Conservation (phyloP, 331 rosid genomes). For the Malus hybrid region DNA sequence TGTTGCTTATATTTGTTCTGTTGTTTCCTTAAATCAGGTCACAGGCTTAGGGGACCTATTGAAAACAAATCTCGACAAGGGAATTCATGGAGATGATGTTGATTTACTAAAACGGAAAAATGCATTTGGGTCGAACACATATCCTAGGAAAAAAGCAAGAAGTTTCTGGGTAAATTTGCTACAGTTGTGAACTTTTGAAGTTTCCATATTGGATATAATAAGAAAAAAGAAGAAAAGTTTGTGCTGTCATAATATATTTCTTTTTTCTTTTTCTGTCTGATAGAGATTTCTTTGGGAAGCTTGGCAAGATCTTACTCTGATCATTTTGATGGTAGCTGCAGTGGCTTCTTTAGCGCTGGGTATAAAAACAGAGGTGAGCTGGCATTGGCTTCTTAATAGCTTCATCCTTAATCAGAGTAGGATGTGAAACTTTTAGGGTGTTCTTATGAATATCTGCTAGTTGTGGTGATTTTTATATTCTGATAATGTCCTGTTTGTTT, state of each 20-base stretch:
- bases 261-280: slow-evolving; percentile 7
- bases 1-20: neutral
- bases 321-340: slow-evolving; percentile 95
- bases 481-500: neutral
- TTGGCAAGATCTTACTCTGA: slow-evolving; percentile 96
- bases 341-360: slow-evolving; percentile 92
- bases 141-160: slow-evolving; percentile 86
- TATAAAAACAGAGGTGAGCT: slow-evolving; percentile 91
- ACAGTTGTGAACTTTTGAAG: neutral
- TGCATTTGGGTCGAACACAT: slow-evolving; percentile 77
- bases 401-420: neutral
- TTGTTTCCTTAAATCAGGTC: slow-evolving; percentile 48
- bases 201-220: neutral
- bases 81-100: slow-evolving; percentile 65
- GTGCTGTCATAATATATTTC: neutral
- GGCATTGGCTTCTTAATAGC: neutral
- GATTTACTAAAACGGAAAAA: slow-evolving; percentile 64
- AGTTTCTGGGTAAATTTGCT: slow-evolving; percentile 54
- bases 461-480: neutral
- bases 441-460: neutral
- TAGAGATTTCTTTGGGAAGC: slow-evolving; percentile 99
- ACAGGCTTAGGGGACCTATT: slow-evolving; percentile 54
- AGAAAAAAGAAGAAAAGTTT: neutral
- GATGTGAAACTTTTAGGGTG: neutral
- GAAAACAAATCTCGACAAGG: slow-evolving; percentile 74